A percentile compares a stretch with the other conserved stretches of the same genome.
These are phyloP conservation scores for Avena insularis DNA, from an alignment of 176 grass and related monocot species.

Conservation along the genomic window DNA sequence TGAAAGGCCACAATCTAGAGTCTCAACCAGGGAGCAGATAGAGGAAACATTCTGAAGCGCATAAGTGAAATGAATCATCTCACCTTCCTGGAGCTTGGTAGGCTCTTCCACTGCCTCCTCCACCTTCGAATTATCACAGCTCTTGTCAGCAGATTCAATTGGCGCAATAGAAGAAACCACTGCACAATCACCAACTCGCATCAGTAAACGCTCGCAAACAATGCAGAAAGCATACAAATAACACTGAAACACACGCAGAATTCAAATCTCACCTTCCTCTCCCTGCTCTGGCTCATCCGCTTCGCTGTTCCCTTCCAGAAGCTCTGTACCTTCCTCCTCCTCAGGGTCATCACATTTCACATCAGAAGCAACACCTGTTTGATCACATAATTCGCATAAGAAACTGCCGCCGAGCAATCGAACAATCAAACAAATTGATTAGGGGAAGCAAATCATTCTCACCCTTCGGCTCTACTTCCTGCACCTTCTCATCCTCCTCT, in stretches of 20 bases:
- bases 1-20: not conserved
- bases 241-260: constrained; percentile 12
- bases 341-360: constrained; percentile 39
- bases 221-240: not conserved
- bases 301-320: constrained; percentile 27
- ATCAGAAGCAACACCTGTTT: constrained; percentile 22
- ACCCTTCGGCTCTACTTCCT: constrained; percentile 44
- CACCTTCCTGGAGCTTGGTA: constrained; percentile 36
- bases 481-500: constrained; percentile 44
- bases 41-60: not conserved
- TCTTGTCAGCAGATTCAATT: not conserved
- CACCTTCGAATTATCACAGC: constrained; percentile 6
- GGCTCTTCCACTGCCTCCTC: not conserved
- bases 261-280: constrained; percentile 38
- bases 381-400: constrained; percentile 9
- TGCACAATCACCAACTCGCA: constrained; percentile 4
- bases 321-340: constrained; percentile 30
- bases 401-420: not conserved
- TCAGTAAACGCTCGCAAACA: constrained; percentile 8
- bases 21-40: not conserved
- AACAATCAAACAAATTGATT: not conserved
- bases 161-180: constrained; percentile 30
- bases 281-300: constrained; percentile 41
- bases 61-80: constrained; percentile 8
- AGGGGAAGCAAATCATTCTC: not conserved